A percentile compares a stretch with the other conserved stretches of the same genome.
Evolutionary conservation across 2,329 filamentous ascomycete species (phyloP).

Genomic region (Phoma sp.): DNA sequence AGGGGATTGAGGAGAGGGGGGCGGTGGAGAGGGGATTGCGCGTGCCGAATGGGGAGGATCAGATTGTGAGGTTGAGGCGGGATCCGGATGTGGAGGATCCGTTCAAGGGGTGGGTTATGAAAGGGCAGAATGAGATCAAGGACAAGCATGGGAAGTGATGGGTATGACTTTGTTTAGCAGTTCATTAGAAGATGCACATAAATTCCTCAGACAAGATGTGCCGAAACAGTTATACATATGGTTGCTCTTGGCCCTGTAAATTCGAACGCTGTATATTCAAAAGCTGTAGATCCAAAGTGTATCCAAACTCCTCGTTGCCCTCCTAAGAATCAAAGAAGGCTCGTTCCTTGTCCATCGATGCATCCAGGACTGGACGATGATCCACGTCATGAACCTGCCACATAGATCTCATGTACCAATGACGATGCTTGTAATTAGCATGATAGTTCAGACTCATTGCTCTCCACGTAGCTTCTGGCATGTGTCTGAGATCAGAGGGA

Average conservation of each 20-base stretch:
- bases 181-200: background rate
- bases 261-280: too few relatives aligned
- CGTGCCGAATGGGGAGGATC: constrained; percentile 32
- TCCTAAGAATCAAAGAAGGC: constrained; percentile 13
- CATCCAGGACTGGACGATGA: background rate
- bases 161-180: background rate
- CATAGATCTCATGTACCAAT: constrained; percentile 2
- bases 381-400: background rate
- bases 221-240: background rate
- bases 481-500: background rate
- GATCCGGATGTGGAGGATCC: constrained; percentile 32
- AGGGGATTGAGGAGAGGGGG: constrained; percentile 35
- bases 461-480: constrained; percentile 1
- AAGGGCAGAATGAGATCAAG: constrained; percentile 27
- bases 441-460: constrained; percentile 1
- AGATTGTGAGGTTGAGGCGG: constrained; percentile 30
- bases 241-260: too few relatives aligned
- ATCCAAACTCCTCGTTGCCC: background rate
- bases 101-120: constrained; percentile 34
- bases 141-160: constrained; percentile 23
- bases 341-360: constrained; percentile 4
- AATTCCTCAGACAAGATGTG: background rate
- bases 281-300: background rate
- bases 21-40: constrained; percentile 64
- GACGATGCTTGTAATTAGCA: background rate